Base-by-base conservation (phyloP, 2,329 filamentous ascomycete species). In the Ophiostoma piceae region DNA sequence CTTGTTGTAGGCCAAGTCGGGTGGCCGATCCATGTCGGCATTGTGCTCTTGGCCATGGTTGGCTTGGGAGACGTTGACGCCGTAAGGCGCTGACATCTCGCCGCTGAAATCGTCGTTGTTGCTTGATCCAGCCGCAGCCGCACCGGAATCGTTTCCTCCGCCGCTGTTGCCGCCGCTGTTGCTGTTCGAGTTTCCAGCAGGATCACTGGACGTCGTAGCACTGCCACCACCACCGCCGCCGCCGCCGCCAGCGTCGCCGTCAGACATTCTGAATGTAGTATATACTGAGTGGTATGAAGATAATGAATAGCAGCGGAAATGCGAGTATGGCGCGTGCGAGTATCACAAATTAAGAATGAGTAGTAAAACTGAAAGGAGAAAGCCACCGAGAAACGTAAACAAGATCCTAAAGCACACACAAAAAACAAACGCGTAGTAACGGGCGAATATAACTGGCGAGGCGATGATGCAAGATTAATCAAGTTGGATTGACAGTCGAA, bases 1-100 rank as follows among this genome's bases (percentile, higher is more conserved):
- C 35, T 73, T 35, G n/a, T 70, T 67, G 64, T 69, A 69, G 9
- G 54, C 68, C 67, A 70, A 26, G 9, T 72, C 71, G 0, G 71
- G 66, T 1, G 70, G 72, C 22, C 68, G 69, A 57, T 72, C 68
- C 12, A 68, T 22, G 1, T 67, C 68, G 0, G 22, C 29, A 4
- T 70, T 68, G 35, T 69, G 68, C 43, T 69, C 64, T 12, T 67
- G 67, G 66, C 12, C 43, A 35, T 67, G 54, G 29, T 57, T 60
- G 29, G 32, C n/a, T 14, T 70, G 62, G 6, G 7, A n/a, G 9
- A 60, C 16, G 19, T 51, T 57, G 29, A 69, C 66, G 4, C 29
- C 35, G 39, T 69, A 71, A 22, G 71, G 69, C 3, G 71, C 54
- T 22, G 67, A 39, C 68, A 71, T 69, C 4, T 69, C 68, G 32